These are phyloP conservation scores for Physaria fendleri DNA, from an alignment of 345 rosid species.

Conservation along the genomic window DNA sequence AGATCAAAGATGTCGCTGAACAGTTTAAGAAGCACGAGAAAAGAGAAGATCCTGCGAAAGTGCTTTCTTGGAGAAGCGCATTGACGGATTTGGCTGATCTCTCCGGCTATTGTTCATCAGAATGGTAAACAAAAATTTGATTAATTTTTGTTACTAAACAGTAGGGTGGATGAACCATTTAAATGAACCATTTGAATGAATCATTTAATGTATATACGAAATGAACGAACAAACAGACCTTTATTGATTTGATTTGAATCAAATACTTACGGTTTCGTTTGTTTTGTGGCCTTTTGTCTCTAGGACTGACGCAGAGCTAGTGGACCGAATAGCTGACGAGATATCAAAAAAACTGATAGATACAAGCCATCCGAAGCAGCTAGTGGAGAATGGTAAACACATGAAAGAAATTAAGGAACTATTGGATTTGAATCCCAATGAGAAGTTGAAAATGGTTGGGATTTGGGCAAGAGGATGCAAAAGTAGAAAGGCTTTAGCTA, in stretches of 20 bases:
- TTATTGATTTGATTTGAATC: neutral
- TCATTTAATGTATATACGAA: no score
- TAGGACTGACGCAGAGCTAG: slow-evolving; percentile 14
- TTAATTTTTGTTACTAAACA: neutral
- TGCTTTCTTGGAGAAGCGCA: slow-evolving; percentile 20
- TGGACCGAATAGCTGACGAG: slow-evolving; percentile 10
- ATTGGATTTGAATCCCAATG: neutral
- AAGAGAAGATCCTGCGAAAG: slow-evolving; percentile 7
- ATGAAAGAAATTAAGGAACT: neutral
- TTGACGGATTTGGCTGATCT: neutral
- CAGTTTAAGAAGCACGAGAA: slow-evolving; percentile 18
- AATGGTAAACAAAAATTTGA: slow-evolving; percentile 22
- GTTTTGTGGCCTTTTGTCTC: no score
- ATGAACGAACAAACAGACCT: no score
- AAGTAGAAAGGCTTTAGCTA: slow-evolving; percentile 14
- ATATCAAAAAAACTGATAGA: neutral
- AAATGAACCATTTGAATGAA: no score
- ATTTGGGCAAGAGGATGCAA: slow-evolving; percentile 20
- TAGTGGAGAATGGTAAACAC: slow-evolving; percentile 25
- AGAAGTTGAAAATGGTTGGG: neutral
- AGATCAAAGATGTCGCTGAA: slow-evolving; percentile 3
- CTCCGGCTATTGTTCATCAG: neutral
- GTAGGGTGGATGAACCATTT: no score
- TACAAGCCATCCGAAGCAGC: neutral
- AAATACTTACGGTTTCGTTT: no score